These are phyloP conservation scores for Eucalyptus curtisii DNA, from an alignment of 345 rosid genomes.

Conservation along the genomic window DNA sequence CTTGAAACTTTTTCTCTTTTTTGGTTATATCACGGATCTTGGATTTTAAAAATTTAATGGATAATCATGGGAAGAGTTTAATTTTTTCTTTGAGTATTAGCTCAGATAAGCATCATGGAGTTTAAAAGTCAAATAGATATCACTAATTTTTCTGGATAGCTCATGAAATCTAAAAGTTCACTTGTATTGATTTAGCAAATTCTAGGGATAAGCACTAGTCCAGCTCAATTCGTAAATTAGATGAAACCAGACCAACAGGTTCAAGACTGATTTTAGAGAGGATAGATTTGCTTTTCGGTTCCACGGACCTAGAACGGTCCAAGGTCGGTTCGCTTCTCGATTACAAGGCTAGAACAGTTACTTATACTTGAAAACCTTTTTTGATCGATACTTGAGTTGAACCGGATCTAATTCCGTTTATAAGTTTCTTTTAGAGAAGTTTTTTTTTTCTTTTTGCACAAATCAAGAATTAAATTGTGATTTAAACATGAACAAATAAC, in stretches of 20 bases:
- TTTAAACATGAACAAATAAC: neutral
- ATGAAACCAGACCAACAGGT: neutral
- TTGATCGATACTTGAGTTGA: rapidly evolving
- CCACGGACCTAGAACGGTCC: rapidly evolving
- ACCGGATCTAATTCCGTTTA: rapidly evolving
- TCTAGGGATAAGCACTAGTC: neutral
- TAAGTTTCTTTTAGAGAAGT: neutral
- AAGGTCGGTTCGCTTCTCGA: neutral
- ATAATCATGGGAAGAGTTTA: neutral
- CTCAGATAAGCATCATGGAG: neutral
- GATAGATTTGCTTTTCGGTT: rapidly evolving
- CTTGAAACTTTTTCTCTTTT: neutral
- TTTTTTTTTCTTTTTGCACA: neutral
- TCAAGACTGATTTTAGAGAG: neutral
- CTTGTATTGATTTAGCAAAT: neutral
- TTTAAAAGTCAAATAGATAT: neutral
- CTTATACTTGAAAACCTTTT: neutral
- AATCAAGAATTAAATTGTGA: neutral
- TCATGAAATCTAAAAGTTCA: neutral
- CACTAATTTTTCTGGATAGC: neutral
- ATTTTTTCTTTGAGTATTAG: neutral
- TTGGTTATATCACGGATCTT: neutral
- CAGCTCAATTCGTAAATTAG: neutral
- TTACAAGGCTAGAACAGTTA: neutral
- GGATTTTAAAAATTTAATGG: neutral